Percentiles rank a stretch among this genome's conserved stretches.
Conservation (phyloP, 1,139 yeast species). For the Sugiyamaella pinicola region DNA sequence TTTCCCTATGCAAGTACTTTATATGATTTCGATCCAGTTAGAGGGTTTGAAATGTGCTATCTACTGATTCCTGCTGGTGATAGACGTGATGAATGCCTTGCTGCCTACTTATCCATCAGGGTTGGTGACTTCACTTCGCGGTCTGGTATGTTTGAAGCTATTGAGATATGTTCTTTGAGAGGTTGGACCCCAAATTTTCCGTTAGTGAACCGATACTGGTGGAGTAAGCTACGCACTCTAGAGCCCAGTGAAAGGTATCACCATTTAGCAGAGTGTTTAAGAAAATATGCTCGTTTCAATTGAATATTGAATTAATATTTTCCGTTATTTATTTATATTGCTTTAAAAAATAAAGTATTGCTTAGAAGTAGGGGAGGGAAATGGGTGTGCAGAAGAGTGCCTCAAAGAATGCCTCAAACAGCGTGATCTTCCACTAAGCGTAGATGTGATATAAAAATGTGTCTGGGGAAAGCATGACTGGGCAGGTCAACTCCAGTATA, state of each 20-base stretch:
- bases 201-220: background rate
- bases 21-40: constrained; percentile 1
- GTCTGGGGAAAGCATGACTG: no score
- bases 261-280: background rate
- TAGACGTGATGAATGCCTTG: background rate
- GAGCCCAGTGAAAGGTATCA: background rate
- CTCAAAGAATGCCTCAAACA: no score
- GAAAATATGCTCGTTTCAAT: background rate
- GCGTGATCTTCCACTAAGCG: no score
- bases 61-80: constrained; percentile 2
- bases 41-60: background rate
- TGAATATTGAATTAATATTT: no score
- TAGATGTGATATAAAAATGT: no score
- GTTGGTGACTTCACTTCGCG: background rate
- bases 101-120: constrained; percentile 3
- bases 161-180: background rate
- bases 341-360: no score
- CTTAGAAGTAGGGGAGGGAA: no score
- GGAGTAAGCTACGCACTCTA: background rate
- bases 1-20: background rate
- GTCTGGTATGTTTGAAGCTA: background rate
- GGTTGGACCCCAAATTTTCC: background rate
- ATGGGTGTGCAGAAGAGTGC: no score
- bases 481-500: no score
- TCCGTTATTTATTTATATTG: no score